Evolutionary conservation across 2,329 filamentous ascomycete species (phyloP).

Genomic region (Aspergillus tubingensis): DNA sequence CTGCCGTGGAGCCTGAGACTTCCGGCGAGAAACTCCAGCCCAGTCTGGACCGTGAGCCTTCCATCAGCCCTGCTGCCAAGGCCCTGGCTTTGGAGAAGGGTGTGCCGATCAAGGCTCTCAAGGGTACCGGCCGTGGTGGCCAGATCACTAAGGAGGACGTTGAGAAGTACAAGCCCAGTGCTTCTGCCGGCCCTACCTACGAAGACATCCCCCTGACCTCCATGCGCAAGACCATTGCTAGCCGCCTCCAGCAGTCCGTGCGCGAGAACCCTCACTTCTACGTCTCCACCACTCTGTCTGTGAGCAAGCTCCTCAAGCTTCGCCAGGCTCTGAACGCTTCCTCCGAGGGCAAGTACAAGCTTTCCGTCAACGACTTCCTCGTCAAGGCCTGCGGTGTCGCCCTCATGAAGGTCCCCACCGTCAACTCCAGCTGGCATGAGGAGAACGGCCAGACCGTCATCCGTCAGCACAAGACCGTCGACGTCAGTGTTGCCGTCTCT

Average conservation of each 20-base stretch:
- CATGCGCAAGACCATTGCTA: conserved; percentile 98
- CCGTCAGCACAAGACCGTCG: conserved; percentile 88
- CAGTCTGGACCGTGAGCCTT: conserved; percentile 77
- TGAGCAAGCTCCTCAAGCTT: conserved; percentile 93
- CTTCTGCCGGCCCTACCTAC: conserved; percentile 64
- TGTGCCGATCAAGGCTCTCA: conserved; percentile 73
- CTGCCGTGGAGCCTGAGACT: conserved; percentile 68
- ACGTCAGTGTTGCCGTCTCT: conserved; percentile 93
- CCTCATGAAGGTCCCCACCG: conserved; percentile 88
- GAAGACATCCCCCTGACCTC: conserved; percentile 81
- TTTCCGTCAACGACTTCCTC: conserved; percentile 99
- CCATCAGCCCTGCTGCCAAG: conserved; percentile 72
- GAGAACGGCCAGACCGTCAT: conserved; percentile 76
- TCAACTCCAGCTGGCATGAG: conserved; percentile 90
- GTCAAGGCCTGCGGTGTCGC: conserved; percentile 93
- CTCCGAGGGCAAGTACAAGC: conserved; percentile 92
- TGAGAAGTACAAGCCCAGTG: conserved; percentile 73
- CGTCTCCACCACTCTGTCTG: conserved; percentile 86
- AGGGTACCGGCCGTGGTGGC: conserved; percentile 83
- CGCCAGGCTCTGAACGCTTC: conserved; percentile 88
- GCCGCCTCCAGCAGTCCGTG: conserved; percentile 82
- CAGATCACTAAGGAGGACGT: conserved; percentile 90
- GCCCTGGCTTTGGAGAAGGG: conserved; percentile 83
- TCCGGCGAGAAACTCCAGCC: conserved; percentile 78
- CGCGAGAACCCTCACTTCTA: conserved; percentile 98